Base-by-base conservation (phyloP, 257 asterid genomes). In the Ballota nigra region DNA sequence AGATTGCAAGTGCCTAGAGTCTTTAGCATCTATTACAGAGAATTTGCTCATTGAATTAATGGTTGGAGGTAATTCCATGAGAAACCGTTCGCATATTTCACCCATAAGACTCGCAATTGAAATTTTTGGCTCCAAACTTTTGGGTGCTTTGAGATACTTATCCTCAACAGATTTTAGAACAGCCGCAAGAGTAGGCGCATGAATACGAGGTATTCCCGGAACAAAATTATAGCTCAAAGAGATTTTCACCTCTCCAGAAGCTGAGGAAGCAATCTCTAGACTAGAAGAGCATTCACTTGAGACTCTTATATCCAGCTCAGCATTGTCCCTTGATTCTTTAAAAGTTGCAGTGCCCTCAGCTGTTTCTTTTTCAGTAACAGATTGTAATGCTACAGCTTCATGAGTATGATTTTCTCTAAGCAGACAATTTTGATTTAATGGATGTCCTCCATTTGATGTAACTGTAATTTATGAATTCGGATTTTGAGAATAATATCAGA, bases 241-340 rank as follows among this genome's bases (percentile, higher is more conserved):
- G 43, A 86, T 49, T 83, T 81, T 84, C 63, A 86, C 87, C 71
- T 84, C 92, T 71, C 92, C 87, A 51, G 58, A 76, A 47, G 75
- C 71, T 1, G 89, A 88, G 77, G 89, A 86, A 77, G 88, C 88
- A 73, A 88, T 67, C 68, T 84, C 86, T 33, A 76, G 68, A 41
- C 74, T 82, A 64, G 79, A 43, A 51, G 80, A 51, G 71, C 73
- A 38, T 71, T 67, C 81, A 66, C 41, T 74, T 22, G 75, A 68
- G 73, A 72, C 71, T 31, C 49, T 63, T 67, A 29, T 16, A 60
- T 73, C 65, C 69, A 68, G 75, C 64, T 70, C 70, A 16, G 60
- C 58, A 38, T 70, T 72, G 69, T 72, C 67, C 77, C 47, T 53
- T 61, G 69, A 69, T 81, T 77, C 82, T 64, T 70, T 26, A 66